Percentiles rank a stretch among this genome's conserved stretches.
These are phyloP conservation scores for Haplosporangium sp. DNA, from an alignment of 371 early-diverging fungal genomes.

Conservation along the genomic window DNA sequence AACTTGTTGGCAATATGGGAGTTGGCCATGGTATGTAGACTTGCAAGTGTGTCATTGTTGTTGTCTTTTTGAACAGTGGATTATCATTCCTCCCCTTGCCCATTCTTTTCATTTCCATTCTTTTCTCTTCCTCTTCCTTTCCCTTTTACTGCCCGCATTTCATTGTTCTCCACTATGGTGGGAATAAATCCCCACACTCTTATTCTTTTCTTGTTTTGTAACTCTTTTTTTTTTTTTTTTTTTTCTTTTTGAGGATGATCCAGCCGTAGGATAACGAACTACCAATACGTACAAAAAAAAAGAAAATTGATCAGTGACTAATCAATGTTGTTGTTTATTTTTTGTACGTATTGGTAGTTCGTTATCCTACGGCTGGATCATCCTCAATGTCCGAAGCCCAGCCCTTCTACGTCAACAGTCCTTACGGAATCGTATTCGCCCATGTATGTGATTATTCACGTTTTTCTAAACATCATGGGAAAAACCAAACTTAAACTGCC, in stretches of 20 bases:
- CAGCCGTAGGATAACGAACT: too few species aligned
- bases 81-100: conserved; percentile 7
- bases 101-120: too few species aligned
- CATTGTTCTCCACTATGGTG: background rate
- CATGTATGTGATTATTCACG: conserved; percentile 72
- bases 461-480: conserved; percentile 1
- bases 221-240: background rate
- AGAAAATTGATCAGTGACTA: conserved; percentile 16
- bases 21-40: conserved; percentile 93
- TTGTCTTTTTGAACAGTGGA: background rate
- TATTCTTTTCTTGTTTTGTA: conserved; percentile 1
- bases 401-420: conserved; percentile 98
- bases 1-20: conserved; percentile 89
- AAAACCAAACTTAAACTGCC: background rate
- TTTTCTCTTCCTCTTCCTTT: background rate
- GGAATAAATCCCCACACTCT: conserved; percentile 10
- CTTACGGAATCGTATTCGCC: conserved; percentile 96
- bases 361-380: conserved; percentile 97
- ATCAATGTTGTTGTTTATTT: conserved; percentile 8
- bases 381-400: conserved; percentile 96
- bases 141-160: conserved; percentile 1
- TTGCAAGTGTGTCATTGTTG: background rate
- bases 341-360: conserved; percentile 67
- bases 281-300: too few species aligned
- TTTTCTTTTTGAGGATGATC: too few species aligned